Base-by-base conservation (phyloP, 139 green algal genomes). In the Picochlorum sp. region DNA sequence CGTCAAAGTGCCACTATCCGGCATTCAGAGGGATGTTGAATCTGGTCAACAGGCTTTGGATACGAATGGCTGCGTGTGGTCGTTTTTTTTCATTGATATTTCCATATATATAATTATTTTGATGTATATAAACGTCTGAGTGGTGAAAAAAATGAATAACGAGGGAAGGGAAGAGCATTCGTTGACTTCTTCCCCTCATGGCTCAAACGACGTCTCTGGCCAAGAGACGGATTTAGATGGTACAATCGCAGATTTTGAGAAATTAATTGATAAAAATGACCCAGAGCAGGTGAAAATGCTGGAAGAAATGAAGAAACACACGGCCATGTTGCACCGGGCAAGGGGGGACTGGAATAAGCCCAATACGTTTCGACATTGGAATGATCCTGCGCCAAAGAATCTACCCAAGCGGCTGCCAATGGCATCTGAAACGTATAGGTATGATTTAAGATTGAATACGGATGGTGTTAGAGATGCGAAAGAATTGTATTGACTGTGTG, bases 341-440 rank as follows among this genome's bases (percentile, higher is more conserved):
- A 50, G 70, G 1, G 70, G 64, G 23, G 70, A 72, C 50, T 76
- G 70, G 70, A 71, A 68, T 38, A 63, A 58, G 34, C 64, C 64
- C 2, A 66, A 38, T 47, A 47, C 50, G 7, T 20, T 21, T 38
- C 46, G 70, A 28, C 62, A 69, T 56, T 76, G 70, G 64, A 76
- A 76, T 18, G 61, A 66, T 41, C 47, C 61, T 23, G 34, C n/a
- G 24, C 38, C 64, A 10, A 45, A 46, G n/a, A 45, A 28, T 15
- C 16, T 46, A 21, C 67, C 26, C n/a, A 41, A 21, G 18, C 49
- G 7, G 16, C 6, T 34, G 18, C 68, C 49, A 3, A 11, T 24
- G 16, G 15, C 61, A n/a, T 57, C 57, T 4, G 44, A 67, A 21
- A 52, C 49, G 2, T 68, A 63, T 49, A 69, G 50, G 68, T 74